phyloP scores from a whole-genome alignment of 345 rosid species.

The Theobroma cacao region DNA sequence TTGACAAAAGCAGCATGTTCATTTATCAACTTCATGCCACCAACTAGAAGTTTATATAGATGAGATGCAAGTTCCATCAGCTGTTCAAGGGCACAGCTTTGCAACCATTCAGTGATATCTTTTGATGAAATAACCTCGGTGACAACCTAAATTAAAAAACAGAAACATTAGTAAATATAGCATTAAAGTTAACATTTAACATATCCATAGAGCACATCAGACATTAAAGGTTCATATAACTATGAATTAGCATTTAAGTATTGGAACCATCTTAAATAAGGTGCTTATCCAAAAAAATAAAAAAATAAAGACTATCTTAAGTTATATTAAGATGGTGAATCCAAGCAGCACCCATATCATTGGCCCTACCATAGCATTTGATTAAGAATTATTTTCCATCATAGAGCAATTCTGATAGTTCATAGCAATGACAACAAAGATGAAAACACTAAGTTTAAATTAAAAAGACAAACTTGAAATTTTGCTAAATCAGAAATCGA shows the following conservation, averaged over 20 bases:
- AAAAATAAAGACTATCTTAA: too few species aligned
- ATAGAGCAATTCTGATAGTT: background rate
- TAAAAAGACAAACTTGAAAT: background rate
- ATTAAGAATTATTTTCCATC: background rate
- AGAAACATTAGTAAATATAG: background rate
- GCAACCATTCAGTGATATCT: constrained; percentile 69
- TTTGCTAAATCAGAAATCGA: background rate
- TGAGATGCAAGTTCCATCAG: constrained; percentile 61
- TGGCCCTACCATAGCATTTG: background rate
- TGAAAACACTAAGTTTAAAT: background rate
- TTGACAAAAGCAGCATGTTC: constrained; percentile 35
- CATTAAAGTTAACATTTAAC: background rate
- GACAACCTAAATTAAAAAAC: constrained; percentile 46
- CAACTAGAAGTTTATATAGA: constrained; percentile 53
- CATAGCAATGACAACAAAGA: background rate
- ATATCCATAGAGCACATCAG: background rate
- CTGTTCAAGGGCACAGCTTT: constrained; percentile 70
- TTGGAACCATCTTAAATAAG: background rate
- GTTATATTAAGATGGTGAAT: background rate
- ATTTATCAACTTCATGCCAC: constrained; percentile 40
- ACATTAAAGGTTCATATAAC: background rate
- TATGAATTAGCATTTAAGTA: background rate
- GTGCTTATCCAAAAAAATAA: too few species aligned
- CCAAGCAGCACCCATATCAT: background rate
- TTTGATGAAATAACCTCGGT: constrained; percentile 43